phyloP scores from a whole-genome alignment of 139 green algal species.

The Haematococcus lacustris region DNA sequence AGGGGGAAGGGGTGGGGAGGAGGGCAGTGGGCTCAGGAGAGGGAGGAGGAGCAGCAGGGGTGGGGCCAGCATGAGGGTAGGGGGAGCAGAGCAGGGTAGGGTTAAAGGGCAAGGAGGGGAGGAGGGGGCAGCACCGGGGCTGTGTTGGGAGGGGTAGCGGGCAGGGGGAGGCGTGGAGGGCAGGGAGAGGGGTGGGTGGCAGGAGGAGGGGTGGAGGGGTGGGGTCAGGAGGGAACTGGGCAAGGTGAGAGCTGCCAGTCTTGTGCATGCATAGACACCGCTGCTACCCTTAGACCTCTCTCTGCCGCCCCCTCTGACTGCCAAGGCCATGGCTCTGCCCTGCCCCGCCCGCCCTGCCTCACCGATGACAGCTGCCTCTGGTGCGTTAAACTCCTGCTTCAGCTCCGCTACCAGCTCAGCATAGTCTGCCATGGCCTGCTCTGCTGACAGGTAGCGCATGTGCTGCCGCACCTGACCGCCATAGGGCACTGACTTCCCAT shows the following conservation, averaged over 20 bases:
- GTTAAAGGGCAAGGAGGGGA: neutral
- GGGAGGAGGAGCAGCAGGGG: too few species aligned
- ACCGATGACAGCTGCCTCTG: neutral
- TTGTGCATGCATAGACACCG: too few species aligned
- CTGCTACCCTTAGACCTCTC: too few species aligned
- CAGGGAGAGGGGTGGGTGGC: too few species aligned
- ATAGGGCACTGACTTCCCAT: conserved; percentile 59
- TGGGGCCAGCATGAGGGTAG: neutral
- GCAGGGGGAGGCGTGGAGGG: neutral
- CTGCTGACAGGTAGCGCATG: conserved; percentile 57
- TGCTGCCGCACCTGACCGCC: conserved; percentile 28
- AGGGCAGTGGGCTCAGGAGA: too few species aligned
- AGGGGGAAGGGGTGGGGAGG: too few species aligned
- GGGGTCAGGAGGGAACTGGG: too few species aligned
- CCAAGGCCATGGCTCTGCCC: too few species aligned
- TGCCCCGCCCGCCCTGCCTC: conserved; percentile 42
- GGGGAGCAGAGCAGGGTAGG: too few species aligned
- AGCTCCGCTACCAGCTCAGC: conserved; percentile 52
- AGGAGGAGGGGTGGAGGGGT: too few species aligned
- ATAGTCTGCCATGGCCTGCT: conserved; percentile 84
- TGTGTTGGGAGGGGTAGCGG: neutral
- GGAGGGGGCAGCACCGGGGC: neutral
- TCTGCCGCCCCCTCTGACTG: too few species aligned
- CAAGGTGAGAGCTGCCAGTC: too few species aligned
- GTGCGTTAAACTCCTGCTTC: conserved; percentile 17